Conservation (phyloP, 768 basidiomycete genomes). For the Lactarius vividus region DNA sequence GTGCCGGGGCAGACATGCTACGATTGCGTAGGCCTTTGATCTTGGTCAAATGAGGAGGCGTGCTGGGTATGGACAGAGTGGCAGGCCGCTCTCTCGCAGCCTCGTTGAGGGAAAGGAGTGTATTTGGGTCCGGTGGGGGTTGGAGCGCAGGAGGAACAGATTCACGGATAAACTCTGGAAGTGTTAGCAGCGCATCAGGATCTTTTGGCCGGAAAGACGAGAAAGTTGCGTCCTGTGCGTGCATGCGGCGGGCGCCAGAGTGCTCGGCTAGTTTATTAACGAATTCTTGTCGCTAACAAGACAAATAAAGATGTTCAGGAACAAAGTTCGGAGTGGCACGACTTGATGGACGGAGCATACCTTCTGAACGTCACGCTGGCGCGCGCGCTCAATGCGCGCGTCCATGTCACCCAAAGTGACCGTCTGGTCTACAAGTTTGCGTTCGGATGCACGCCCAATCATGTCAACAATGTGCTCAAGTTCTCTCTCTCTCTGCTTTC, state of each 20-base stretch:
- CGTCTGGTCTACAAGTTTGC: conserved; percentile 67
- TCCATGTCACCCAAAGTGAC: conserved; percentile 62
- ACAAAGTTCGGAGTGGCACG: conserved; percentile 7
- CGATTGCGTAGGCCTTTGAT: conserved; percentile 33
- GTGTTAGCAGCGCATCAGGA: conserved; percentile 49
- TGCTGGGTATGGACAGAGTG: conserved; percentile 32
- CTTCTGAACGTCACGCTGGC: conserved; percentile 59
- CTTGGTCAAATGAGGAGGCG: conserved; percentile 34
- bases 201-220: conserved; percentile 34
- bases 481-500: conserved; percentile 54
- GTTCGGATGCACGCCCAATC: conserved; percentile 65
- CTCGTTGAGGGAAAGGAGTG: conserved; percentile 37
- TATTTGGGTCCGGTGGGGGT: conserved; percentile 16
- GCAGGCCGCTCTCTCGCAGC: conserved; percentile 40
- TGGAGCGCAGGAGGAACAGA: conserved; percentile 22
- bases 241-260: conserved; percentile 69
- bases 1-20: conserved; percentile 38
- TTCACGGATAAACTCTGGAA: conserved; percentile 43
- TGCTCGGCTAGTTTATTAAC: conserved; percentile 71
- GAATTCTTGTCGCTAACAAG: conserved; percentile 63
- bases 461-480: conserved; percentile 70
- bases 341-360: conserved; percentile 38
- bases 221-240: conserved; percentile 73
- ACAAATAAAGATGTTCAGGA: conserved; percentile 5
- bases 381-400: conserved; percentile 51